Percentiles rank a stretch among this genome's conserved stretches.
phyloP scores from a whole-genome alignment of 2,329 filamentous ascomycete genomes.

The Calycina marina region DNA sequence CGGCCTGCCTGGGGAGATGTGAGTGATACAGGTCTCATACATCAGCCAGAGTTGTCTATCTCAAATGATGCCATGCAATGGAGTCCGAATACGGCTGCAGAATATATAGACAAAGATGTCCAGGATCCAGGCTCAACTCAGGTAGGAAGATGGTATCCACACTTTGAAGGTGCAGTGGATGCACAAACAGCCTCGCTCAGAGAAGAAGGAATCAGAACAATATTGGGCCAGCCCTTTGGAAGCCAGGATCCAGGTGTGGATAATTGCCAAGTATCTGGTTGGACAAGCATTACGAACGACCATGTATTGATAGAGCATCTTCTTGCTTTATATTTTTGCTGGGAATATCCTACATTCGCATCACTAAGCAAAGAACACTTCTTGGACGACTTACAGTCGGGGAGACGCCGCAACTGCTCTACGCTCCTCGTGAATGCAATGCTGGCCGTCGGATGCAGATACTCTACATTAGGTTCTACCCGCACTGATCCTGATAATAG shows the following conservation, averaged over 20 bases:
- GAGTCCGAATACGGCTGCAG: no score
- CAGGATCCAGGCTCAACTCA: constrained; percentile 29
- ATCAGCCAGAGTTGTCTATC: no score
- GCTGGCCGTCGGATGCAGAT: constrained; percentile 46
- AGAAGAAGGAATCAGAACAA: no score
- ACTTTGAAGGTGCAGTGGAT: background rate
- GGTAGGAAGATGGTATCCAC: constrained; percentile 23
- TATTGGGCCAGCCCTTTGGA: no score
- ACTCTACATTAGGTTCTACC: constrained; percentile 51
- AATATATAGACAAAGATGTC: no score
- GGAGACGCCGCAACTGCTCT: constrained; percentile 22
- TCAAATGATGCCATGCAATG: constrained; percentile 20
- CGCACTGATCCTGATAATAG: constrained; percentile 46
- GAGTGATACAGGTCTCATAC: no score
- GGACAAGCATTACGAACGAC: constrained; percentile 48
- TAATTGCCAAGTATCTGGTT: no score
- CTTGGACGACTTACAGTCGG: constrained; percentile 9
- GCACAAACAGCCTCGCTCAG: no score
- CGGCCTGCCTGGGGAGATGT: no score
- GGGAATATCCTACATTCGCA: constrained; percentile 61
- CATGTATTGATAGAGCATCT: constrained; percentile 45
- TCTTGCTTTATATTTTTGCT: constrained; percentile 54
- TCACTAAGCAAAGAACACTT: constrained; percentile 39
- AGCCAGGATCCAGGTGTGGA: no score
- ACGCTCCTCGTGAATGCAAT: constrained; percentile 25